Base-by-base conservation (phyloP, 1,284 basidiomycete species). In the Caloboletus firmus region DNA sequence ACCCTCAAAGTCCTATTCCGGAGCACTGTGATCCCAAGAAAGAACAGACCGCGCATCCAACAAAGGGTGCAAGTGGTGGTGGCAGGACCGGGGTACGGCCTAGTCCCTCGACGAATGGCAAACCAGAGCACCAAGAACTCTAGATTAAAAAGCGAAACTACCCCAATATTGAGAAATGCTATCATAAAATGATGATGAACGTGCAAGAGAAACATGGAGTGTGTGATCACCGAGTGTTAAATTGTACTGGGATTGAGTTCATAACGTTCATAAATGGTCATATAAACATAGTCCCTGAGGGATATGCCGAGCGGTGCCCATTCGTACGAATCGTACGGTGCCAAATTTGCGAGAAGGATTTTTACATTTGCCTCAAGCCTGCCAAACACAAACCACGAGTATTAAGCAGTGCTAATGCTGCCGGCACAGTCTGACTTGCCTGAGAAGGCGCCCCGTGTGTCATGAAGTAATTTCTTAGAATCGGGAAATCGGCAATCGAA, bases 401-500 rank as follows among this genome's bases (percentile, higher is more conserved):
- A 31, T 53, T 51, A 57, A 62, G 63, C 50, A 49, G 60, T 54
- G 59, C 50, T 49, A 37, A 56, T 26, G 31, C 51, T 59, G 52
- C 55, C 50, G 45, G 56, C 56, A 57, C 52, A 63, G 59, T 63
- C 51, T 58, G 62, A 64, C 68, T 62, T 64, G 66, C 75, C 61
- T 72, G 62, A 43, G 47, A 32, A 59, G 83, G 82, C 22, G 78
- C 79, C 36, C 76, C 76, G 64, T 85, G 84, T 49, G 81, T 86
- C 62, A 82, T 72, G 51, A 91, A 79, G 65, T 84, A 90, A 68
- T 91, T 91, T 67, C 87, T 85, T 59, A 91, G 69, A 58, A 91
- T 79, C 2, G 88, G 85, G 59, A 89, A 91, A 64, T 91, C 89
- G 31, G 88, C 84, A 80, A 90, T 91, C 24, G 85, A 83, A 34